Evolutionary conservation across 2,329 filamentous ascomycete genomes (phyloP).

Genomic region (Xenoacremonium recifei): DNA sequence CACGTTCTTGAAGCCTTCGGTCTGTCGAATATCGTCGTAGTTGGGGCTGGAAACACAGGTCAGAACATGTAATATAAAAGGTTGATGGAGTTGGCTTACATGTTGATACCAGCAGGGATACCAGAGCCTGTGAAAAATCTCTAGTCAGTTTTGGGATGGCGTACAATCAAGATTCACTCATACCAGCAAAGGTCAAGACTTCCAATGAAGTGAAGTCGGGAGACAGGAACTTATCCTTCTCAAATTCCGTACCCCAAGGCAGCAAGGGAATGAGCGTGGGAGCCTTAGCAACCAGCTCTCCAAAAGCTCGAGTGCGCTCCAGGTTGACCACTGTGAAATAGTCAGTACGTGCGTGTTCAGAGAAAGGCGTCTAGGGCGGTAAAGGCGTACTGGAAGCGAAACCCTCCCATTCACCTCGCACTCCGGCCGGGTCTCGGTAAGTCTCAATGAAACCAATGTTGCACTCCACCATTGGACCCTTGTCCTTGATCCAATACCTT

Average conservation of each 20-base stretch:
- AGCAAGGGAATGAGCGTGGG: slow-evolving; percentile 83
- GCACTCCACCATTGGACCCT: slow-evolving; percentile 75
- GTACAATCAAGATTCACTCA: slow-evolving; percentile 1
- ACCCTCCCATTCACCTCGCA: slow-evolving; percentile 82
- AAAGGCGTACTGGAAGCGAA: slow-evolving; percentile 63
- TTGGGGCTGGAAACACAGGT: slow-evolving; percentile 44
- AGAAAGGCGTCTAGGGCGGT: neutral
- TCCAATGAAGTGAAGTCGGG: slow-evolving; percentile 96
- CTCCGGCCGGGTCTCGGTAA: slow-evolving; percentile 78
- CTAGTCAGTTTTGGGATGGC: slow-evolving; percentile 7
- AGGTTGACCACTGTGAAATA: slow-evolving; percentile 65
- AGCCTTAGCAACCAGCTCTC: slow-evolving; percentile 77
- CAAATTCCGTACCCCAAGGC: slow-evolving; percentile 85
- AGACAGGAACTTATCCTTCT: slow-evolving; percentile 93
- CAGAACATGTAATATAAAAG: slow-evolving; percentile 4
- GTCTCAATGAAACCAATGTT: slow-evolving; percentile 86
- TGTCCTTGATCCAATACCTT: slow-evolving; percentile 78
- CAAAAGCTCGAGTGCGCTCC: slow-evolving; percentile 86
- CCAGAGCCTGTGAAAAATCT: slow-evolving; percentile 45
- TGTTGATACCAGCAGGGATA: slow-evolving; percentile 68
- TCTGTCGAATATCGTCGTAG: slow-evolving; percentile 77
- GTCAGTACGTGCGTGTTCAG: slow-evolving; percentile 22
- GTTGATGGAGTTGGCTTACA: slow-evolving; percentile 32
- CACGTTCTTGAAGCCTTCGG: slow-evolving; percentile 88
- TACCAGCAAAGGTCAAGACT: slow-evolving; percentile 70